phyloP scores from a whole-genome alignment of 2,329 filamentous ascomycete genomes.

The Arthrinium phaeospermum region DNA sequence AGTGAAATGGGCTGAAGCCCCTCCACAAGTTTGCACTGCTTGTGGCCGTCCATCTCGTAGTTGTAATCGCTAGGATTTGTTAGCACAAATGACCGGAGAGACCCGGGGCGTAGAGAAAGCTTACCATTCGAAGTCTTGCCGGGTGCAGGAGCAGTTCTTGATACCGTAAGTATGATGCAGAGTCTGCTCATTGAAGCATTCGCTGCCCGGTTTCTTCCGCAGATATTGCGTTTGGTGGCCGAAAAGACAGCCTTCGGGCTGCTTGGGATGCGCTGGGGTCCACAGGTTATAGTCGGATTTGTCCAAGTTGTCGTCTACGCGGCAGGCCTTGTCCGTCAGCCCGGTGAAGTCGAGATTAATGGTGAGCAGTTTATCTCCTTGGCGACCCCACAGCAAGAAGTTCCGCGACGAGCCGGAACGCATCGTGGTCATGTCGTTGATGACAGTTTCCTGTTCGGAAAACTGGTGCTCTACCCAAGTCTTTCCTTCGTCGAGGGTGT shows the following conservation, averaged over 20 bases:
- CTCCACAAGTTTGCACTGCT: conserved; percentile 76
- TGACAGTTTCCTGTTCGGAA: conserved; percentile 69
- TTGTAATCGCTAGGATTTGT: conserved; percentile 79
- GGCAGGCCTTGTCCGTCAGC: conserved; percentile 75
- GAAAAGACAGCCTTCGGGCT: conserved; percentile 84
- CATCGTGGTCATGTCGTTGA: conserved; percentile 85
- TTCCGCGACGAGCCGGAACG: conserved; percentile 89
- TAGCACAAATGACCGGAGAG: conserved; percentile 29
- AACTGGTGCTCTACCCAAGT: conserved; percentile 82
- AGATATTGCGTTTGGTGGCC: conserved; percentile 89
- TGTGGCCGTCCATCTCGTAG: conserved; percentile 79
- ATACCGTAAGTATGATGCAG: conserved; percentile 75
- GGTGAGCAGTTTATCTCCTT: conserved; percentile 66
- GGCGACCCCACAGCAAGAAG: conserved; percentile 86
- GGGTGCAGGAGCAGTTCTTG: conserved; percentile 81
- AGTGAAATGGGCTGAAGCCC: conserved; percentile 68
- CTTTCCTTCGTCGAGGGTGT: conserved; percentile 80
- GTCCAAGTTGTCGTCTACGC: conserved; percentile 63
- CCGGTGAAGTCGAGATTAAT: conserved; percentile 90
- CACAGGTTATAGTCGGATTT: conserved; percentile 82
- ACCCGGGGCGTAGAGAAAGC: conserved; percentile 37
- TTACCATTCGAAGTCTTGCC: conserved; percentile 92
- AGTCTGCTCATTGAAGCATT: conserved; percentile 82
- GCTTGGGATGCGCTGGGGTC: conserved; percentile 82
- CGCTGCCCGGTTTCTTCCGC: conserved; percentile 79